Conservation (phyloP, 805 yeast species). For the Cyberlindnera meyerae region DNA sequence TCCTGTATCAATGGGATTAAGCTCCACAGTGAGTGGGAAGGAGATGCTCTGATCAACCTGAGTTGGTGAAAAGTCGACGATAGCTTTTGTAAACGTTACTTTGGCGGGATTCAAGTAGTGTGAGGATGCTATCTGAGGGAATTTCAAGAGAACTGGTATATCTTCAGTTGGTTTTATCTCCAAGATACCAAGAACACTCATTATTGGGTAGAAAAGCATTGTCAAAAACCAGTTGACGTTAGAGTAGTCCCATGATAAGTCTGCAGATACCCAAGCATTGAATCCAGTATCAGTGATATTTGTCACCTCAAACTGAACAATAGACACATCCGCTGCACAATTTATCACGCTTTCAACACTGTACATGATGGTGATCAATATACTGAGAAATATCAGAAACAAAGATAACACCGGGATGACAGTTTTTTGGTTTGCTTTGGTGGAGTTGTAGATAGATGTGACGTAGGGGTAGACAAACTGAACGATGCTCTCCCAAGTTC, state of each 20-base stretch:
- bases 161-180: constrained; percentile 5
- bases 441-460: constrained; percentile 1
- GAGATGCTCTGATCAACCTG: constrained; percentile 4
- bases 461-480: not conserved
- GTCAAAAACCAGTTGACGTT: constrained; percentile 9
- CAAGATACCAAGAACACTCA: constrained; percentile 5
- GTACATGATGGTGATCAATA: constrained; percentile 1
- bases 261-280: constrained; percentile 6
- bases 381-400: not conserved
- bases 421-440: not conserved
- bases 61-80: constrained; percentile 15
- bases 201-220: constrained; percentile 6
- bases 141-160: constrained; percentile 11
- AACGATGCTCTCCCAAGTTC: not conserved
- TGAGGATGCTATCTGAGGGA: constrained; percentile 7
- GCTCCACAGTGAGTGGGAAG: constrained; percentile 2
- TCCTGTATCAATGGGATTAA: constrained; percentile 12
- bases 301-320: constrained; percentile 8
- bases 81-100: not conserved
- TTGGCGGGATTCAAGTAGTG: constrained; percentile 10
- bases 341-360: constrained; percentile 5
- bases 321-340: constrained; percentile 4
- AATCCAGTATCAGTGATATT: constrained; percentile 16
- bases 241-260: constrained; percentile 17
- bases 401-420: not conserved